These are phyloP conservation scores for Trichomonas gallinae DNA, from an alignment of 208 protist genomes.

Conservation along the genomic window DNA sequence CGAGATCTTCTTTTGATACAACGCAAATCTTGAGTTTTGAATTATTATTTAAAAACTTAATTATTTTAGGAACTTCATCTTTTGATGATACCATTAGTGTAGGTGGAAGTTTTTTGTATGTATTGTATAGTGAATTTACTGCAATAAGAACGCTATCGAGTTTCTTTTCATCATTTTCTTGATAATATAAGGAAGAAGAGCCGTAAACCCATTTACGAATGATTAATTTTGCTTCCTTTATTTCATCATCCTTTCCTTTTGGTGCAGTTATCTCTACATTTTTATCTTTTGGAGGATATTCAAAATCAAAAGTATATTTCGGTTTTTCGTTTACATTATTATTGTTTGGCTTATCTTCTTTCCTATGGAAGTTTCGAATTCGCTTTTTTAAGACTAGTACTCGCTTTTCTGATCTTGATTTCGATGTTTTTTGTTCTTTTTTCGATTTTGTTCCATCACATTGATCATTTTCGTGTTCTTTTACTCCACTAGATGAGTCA, in stretches of 20 bases:
- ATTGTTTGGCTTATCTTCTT: not conserved
- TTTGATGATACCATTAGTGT: not conserved
- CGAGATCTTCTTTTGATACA: not conserved
- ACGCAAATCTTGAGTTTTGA: not conserved
- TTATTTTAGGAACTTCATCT: not conserved
- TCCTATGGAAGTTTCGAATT: no score
- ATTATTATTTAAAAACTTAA: not conserved
- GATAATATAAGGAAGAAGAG: not conserved
- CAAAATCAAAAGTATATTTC: not conserved
- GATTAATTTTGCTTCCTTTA: not conserved
- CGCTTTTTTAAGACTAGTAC: no score
- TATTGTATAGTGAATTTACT: not conserved
- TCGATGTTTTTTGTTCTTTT: not conserved
- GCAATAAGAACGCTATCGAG: not conserved
- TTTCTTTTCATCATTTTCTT: not conserved
- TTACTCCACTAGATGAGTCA: not conserved
- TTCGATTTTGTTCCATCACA: not conserved
- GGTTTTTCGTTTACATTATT: not conserved
- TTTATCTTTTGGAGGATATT: not conserved
- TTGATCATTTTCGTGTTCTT: not conserved
- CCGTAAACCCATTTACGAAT: not conserved
- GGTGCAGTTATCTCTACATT: not conserved
- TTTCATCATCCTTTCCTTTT: not conserved
- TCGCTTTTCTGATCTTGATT: no score
- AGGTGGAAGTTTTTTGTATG: not conserved